Evolutionary conservation across 108 stramenopile species (phyloP).

Genomic region (Cyclotella distinguenda): DNA sequence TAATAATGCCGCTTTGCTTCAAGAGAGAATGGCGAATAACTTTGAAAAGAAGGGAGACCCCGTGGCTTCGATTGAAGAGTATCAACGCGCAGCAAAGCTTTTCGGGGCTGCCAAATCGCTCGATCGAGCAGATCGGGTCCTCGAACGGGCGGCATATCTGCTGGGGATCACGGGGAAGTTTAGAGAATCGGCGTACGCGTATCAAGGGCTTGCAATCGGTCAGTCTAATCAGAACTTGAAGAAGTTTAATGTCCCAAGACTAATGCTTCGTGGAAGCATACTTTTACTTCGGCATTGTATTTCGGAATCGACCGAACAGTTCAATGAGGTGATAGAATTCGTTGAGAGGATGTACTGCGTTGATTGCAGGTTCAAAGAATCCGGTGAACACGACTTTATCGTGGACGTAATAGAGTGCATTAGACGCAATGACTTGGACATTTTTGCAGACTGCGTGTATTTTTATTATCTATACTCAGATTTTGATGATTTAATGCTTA

Average conservation of each 20-base stretch:
- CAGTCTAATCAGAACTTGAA: constrained; percentile 21
- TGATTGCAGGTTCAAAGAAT: constrained; percentile 40
- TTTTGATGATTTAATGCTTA: constrained; percentile 34
- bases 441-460: constrained; percentile 28
- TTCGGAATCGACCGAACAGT: constrained; percentile 6
- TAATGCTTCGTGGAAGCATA: constrained; percentile 12
- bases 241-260: constrained; percentile 20
- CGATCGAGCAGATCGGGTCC: constrained; percentile 11
- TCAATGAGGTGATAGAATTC: constrained; percentile 1
- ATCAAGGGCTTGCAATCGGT: constrained; percentile 24
- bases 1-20: constrained; percentile 20
- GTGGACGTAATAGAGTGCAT: constrained; percentile 25
- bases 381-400: constrained; percentile 22
- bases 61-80: constrained; percentile 26
- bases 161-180: constrained; percentile 20
- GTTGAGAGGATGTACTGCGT: background rate
- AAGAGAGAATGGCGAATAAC: constrained; percentile 33
- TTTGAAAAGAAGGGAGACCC: constrained; percentile 18
- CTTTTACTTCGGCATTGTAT: constrained; percentile 17
- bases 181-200: constrained; percentile 17
- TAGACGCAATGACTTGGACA: constrained; percentile 6
- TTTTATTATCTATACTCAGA: constrained; percentile 9
- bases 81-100: constrained; percentile 31
- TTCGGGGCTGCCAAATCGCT: constrained; percentile 23
- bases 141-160: constrained; percentile 29